Evolutionary conservation across 2,329 filamentous ascomycete species (phyloP).

Genomic region (Geosmithia flava): DNA sequence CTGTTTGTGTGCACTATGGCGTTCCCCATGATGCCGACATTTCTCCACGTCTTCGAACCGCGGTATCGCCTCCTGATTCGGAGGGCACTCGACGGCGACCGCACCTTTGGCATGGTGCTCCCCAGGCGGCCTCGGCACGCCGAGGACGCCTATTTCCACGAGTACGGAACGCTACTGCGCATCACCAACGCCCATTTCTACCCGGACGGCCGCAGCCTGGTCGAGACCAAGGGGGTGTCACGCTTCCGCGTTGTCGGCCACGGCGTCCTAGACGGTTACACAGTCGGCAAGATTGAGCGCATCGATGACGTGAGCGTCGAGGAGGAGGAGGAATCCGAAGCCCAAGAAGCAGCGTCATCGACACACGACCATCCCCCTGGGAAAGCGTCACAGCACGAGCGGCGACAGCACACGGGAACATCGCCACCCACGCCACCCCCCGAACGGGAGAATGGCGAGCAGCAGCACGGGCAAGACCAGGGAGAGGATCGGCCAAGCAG

Average conservation of each 20-base stretch:
- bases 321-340: constrained; percentile 69
- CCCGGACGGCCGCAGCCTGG: constrained; percentile 67
- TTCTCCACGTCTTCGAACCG: constrained; percentile 87
- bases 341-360: constrained; percentile 35
- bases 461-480: not conserved
- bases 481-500: not conserved
- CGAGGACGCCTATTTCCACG: constrained; percentile 39
- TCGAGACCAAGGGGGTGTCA: constrained; percentile 66
- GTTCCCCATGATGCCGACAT: constrained; percentile 74
- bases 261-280: constrained; percentile 61
- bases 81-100: constrained; percentile 58
- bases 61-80: constrained; percentile 83
- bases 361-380: too few species aligned
- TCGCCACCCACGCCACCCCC: not conserved
- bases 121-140: constrained; percentile 39
- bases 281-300: constrained; percentile 61
- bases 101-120: constrained; percentile 78
- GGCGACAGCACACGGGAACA: not conserved
- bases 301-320: constrained; percentile 72
- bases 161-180: constrained; percentile 67
- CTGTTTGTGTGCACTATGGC: constrained; percentile 75
- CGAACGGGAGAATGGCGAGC: not conserved
- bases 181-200: constrained; percentile 65
- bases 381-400: not conserved
- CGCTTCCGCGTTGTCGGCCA: constrained; percentile 62